Percentiles rank a stretch among this genome's conserved stretches.
phyloP scores from a whole-genome alignment of 805 yeast species.

The Zygotorulaspora florentina region DNA sequence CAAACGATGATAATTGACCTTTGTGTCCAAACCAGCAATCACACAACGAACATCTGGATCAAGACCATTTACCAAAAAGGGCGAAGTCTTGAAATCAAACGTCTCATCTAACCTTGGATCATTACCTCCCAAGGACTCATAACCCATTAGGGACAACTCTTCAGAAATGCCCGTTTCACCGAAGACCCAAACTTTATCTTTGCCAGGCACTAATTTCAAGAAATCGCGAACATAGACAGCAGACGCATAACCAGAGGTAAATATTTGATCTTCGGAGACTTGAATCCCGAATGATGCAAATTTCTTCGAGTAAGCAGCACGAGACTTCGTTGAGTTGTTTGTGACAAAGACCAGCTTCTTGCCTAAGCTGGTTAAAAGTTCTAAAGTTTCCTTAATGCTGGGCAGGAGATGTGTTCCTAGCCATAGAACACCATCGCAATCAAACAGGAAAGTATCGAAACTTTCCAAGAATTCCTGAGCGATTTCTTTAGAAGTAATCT shows the following conservation, averaged over 20 bases:
- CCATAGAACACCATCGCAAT: constrained; percentile 98
- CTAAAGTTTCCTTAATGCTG: constrained; percentile 68
- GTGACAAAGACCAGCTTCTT: constrained; percentile 87
- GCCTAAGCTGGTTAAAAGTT: constrained; percentile 45
- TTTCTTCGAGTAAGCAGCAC: constrained; percentile 70
- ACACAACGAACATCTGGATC: constrained; percentile 84
- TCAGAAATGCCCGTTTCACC: constrained; percentile 85
- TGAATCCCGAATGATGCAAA: constrained; percentile 53
- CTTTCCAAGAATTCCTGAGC: constrained; percentile 52
- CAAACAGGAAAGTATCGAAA: constrained; percentile 86
- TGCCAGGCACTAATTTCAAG: constrained; percentile 63
- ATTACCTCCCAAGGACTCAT: constrained; percentile 74
- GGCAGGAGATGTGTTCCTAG: constrained; percentile 80
- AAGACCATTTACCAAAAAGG: constrained; percentile 43
- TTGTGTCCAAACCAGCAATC: constrained; percentile 77
- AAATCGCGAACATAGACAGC: constrained; percentile 82
- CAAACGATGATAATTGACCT: constrained; percentile 74
- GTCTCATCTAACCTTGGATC: constrained; percentile 55
- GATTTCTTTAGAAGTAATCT: constrained; percentile 45
- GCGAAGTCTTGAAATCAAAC: constrained; percentile 54
- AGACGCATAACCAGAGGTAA: constrained; percentile 88
- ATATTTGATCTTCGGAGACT: constrained; percentile 61
- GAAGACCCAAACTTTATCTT: constrained; percentile 76
- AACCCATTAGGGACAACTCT: constrained; percentile 74
- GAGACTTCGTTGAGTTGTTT: constrained; percentile 89